phyloP scores from a whole-genome alignment of 768 basidiomycete species.

The Pholiota molesta region DNA sequence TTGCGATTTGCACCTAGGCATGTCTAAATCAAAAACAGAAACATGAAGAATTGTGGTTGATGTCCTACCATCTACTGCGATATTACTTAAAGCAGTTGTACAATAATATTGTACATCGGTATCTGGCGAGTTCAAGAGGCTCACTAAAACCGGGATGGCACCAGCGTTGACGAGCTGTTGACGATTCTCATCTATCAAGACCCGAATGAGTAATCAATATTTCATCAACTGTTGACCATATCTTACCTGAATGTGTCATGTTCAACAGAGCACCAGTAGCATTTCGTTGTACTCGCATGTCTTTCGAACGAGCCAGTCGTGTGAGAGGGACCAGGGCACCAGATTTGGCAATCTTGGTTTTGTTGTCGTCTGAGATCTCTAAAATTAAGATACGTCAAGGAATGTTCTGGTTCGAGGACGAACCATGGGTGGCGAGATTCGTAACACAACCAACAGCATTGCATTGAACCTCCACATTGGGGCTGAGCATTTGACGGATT shows the following conservation, averaged over 20 bases:
- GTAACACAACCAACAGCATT: conserved; percentile 99
- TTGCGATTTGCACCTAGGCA: conserved; percentile 79
- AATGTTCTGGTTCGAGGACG: conserved; percentile 24
- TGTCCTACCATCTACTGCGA: conserved; percentile 87
- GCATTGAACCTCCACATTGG: conserved; percentile 99
- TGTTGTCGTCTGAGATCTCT: conserved; percentile 86
- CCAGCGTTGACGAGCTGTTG: conserved; percentile 98
- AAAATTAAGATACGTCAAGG: not conserved
- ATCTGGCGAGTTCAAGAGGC: conserved; percentile 91
- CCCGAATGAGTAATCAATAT: conserved; percentile 5
- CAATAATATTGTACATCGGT: conserved; percentile 99
- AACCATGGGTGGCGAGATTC: conserved; percentile 97
- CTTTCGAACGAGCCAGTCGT: conserved; percentile 93
- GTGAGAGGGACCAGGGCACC: conserved; percentile 98
- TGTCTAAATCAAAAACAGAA: not conserved
- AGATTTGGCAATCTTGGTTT: conserved; percentile 99
- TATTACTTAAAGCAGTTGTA: conserved; percentile 97
- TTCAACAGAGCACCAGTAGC: conserved; percentile 97
- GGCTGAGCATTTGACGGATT: conserved; percentile 98
- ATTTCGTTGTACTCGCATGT: conserved; percentile 99
- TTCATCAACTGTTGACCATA: conserved; percentile 7
- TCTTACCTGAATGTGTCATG: conserved; percentile 98
- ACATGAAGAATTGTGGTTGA: not conserved
- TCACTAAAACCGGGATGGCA: conserved; percentile 96
- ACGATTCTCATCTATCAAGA: conserved; percentile 84